Base-by-base conservation (phyloP, 805 yeast species). In the Torulaspora indica region DNA sequence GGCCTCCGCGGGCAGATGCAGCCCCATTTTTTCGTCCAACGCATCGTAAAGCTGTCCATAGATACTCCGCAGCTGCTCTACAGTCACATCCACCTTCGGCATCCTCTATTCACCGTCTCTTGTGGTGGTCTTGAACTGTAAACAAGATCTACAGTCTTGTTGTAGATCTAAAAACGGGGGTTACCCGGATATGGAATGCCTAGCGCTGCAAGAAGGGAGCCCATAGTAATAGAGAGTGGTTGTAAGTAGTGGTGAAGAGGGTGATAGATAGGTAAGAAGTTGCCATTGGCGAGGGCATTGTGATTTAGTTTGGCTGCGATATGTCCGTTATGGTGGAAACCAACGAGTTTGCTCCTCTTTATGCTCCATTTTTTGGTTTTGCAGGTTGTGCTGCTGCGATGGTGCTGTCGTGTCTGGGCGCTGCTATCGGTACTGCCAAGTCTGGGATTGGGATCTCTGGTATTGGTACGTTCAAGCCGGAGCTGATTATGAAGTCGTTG, bases 371-470 rank as follows among this genome's bases (percentile, higher is more conserved):
- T 67, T 81, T 93, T 63, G 98, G 98, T 33, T 89, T 91, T 68
- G 96, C 97, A 31, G 98, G 97, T 37, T 90, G 98, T 70, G 88
- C 93, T 5, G 82, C 88, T 37, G 95, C 96, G 40, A 86, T 88
- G 86, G 77, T 87, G 18, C 72, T 91, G 47, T 82, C 95, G 46
- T 87, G 96, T 61, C 82, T 91, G n/a, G 99, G 99, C 51, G 98
- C 99, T 4, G 98, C 98, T 49, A 82, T 89, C 55, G 99, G 98
- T 46, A 91, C 98, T 3, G 98, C 98, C 50, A 93, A 93, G 69
- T 85, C 96, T 35, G 99, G 99, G 47, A 82, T 93, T 52, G 99
- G 99, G 76, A 93, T 93, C 58, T 73, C 97, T 25, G 99, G 98
- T 75, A 89, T 93, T 54, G 97, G 98, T 74, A 85, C 96, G 37